Percentiles rank a stretch among this genome's conserved stretches.
Evolutionary conservation across 768 basidiomycete species (phyloP).

Genomic region (Cyathus striatus): DNA sequence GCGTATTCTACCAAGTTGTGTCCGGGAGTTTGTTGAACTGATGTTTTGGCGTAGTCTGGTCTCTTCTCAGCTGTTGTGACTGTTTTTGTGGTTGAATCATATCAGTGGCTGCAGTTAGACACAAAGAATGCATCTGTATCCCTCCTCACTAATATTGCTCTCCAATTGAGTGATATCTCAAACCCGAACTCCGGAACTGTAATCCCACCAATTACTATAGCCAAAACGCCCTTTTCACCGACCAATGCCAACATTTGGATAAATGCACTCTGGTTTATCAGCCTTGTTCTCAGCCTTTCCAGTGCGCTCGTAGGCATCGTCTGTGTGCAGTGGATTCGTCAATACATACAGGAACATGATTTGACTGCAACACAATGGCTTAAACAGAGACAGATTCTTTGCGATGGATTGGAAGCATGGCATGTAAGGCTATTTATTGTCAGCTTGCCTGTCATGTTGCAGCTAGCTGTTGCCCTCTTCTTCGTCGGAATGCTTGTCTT

Average conservation of each 20-base stretch:
- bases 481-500: slow-evolving; percentile 14
- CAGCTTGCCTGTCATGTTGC: slow-evolving; percentile 13
- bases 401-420: slow-evolving; percentile 12
- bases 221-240: neutral
- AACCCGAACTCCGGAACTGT: neutral
- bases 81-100: neutral
- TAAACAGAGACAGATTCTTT: slow-evolving; percentile 10
- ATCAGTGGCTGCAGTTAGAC: neutral
- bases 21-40: neutral
- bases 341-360: neutral
- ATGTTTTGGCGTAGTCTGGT: neutral
- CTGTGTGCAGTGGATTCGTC: slow-evolving; percentile 2
- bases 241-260: neutral
- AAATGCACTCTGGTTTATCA: slow-evolving; percentile 2
- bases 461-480: slow-evolving; percentile 15
- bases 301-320: neutral
- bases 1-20: neutral
- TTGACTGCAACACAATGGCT: slow-evolving; percentile 7
- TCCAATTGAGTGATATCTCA: neutral
- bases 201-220: neutral
- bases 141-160: neutral
- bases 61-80: neutral
- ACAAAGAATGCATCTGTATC: neutral
- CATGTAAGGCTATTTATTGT: slow-evolving; percentile 10
- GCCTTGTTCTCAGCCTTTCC: slow-evolving; percentile 1